A percentile compares a stretch with the other conserved stretches of the same genome.
Evolutionary conservation across 257 asterid species (phyloP).

Genomic region (Rubia yunnanensis): DNA sequence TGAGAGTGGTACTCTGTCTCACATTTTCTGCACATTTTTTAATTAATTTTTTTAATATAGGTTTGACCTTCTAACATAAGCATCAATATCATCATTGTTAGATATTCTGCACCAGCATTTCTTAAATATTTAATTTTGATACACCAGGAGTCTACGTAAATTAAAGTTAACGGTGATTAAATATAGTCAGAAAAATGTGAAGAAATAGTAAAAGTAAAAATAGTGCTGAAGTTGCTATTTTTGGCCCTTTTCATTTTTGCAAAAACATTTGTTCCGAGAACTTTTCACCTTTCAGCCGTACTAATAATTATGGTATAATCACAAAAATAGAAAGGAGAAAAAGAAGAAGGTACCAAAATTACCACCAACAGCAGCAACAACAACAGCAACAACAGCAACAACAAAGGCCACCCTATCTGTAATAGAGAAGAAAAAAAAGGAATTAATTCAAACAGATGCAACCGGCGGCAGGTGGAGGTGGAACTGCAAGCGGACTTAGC

Average conservation of each 20-base stretch:
- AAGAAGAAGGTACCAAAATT: neutral
- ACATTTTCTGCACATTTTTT: too few relatives aligned
- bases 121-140: too few relatives aligned
- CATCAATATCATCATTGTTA: too few relatives aligned
- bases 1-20: too few relatives aligned
- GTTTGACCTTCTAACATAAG: too few relatives aligned
- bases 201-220: neutral
- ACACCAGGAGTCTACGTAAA: too few relatives aligned
- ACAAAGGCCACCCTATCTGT: neutral
- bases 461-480: conserved; percentile 50
- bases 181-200: neutral
- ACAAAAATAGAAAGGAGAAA: conserved; percentile 3
- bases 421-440: neutral
- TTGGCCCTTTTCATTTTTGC: neutral
- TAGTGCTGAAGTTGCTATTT: neutral
- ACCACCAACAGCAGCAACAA: neutral
- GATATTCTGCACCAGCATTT: too few relatives aligned
- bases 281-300: neutral
- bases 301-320: neutral
- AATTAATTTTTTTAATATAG: too few relatives aligned
- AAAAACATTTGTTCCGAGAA: neutral
- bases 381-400: neutral
- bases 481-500: conserved; percentile 38
- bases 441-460: conserved; percentile 45
- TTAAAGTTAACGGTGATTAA: too few relatives aligned